Base-by-base conservation (phyloP, 1,139 yeast genomes). In the Kodamaea ohmeri region DNA sequence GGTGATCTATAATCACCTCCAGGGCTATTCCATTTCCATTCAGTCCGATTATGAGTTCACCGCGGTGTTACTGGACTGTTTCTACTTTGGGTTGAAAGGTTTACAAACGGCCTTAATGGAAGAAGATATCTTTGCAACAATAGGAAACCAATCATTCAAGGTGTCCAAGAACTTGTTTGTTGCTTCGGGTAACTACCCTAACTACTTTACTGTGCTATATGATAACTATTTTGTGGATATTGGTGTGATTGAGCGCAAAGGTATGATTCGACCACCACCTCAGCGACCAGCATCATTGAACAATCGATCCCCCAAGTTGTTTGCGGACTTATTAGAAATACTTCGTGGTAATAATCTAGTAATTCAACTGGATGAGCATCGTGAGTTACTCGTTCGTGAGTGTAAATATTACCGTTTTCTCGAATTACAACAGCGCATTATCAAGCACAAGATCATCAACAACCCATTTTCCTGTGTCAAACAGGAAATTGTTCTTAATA, bases 371-470 rank as follows among this genome's bases (percentile, higher is more conserved):
- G 83, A 78, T 27, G 63, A 64, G 3, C 87, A 83, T 52, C 64
- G 94, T 32, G 55, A 63, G 4, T 58, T 74, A 6, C 64, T 89
- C 40, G 58, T 82, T 5, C 66, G 68, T 37, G 97, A 89, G 53
- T 86, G 95, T 47, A 70, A 73, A 34, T 89, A 83, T 60, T 89
- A 86, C 58, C 69, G 94, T 37, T 83, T 89, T 50, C 61, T 77
- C 37, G 89, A 80, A 34, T 64, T 89, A 32, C 95, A 85, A 55
- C 95, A 89, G 60, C 63, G 72, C 42, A 58, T 88, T 26, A 56
- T 84, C n/a, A 73, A 73, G 31, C 76, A 73, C 48, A 60, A 58
- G 25, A 68, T 86, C 14, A 43, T 62, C 1, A 60, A 58, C 38
- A 81, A 83, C 50, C 83, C 86, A 0, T 68, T 74, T 46, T 53